phyloP scores from a whole-genome alignment of 768 basidiomycete genomes.

The Cystobasidium ongulense region DNA sequence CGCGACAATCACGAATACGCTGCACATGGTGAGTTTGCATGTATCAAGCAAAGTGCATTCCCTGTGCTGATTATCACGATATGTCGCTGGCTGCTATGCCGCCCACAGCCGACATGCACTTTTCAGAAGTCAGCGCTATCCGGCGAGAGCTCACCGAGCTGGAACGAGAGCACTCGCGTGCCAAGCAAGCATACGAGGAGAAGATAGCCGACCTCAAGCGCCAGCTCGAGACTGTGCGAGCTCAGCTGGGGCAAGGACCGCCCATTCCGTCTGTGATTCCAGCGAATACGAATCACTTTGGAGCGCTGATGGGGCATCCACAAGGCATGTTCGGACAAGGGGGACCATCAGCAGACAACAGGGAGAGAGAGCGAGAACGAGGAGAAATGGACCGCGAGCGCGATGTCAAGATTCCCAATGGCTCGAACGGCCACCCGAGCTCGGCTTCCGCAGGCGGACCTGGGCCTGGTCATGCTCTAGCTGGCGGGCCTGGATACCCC shows the following conservation, averaged over 20 bases:
- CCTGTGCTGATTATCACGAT: neutral
- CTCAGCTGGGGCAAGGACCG: conserved; percentile 8
- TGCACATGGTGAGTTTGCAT: conserved; percentile 59
- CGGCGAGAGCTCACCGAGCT: conserved; percentile 84
- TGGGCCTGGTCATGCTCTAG: neutral
- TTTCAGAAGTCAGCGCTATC: conserved; percentile 82
- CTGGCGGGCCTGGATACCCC: neutral
- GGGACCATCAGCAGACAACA: neutral
- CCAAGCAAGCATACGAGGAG: conserved; percentile 40
- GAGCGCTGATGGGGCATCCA: conserved; percentile 26
- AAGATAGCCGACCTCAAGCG: conserved; percentile 41
- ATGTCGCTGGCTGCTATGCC: neutral
- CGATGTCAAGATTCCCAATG: neutral
- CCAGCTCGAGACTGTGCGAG: conserved; percentile 37
- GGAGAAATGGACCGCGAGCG: neutral
- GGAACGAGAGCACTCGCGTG: conserved; percentile 72
- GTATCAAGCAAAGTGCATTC: too few relatives aligned
- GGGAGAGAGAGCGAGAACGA: conserved; percentile 1
- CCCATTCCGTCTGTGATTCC: conserved; percentile 18
- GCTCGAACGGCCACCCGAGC: neutral
- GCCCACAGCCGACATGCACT: conserved; percentile 53
- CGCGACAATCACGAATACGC: conserved; percentile 83
- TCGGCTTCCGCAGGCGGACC: neutral
- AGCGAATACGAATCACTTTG: conserved; percentile 29
- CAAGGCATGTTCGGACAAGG: conserved; percentile 27